Evolutionary conservation across 1,284 basidiomycete genomes (phyloP), one percentile per base, ranked within the genome.

Genomic region (Apiotrichum domesticum): DNA sequence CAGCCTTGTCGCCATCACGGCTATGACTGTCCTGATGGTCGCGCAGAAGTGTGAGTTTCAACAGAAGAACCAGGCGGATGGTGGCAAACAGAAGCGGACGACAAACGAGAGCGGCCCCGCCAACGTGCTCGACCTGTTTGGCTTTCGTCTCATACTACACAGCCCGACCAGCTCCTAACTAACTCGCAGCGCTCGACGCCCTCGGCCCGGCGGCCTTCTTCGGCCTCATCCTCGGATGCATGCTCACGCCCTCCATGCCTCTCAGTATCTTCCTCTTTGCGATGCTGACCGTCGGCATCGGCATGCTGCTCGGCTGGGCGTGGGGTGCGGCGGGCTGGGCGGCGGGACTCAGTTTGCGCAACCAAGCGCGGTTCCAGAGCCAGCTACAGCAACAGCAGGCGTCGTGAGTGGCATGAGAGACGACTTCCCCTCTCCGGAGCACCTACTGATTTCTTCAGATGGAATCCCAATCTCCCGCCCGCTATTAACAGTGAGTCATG

Each of bases 241-340:
- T 78, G 61, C 51, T 74, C 6, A 71, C 77, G 6, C 74, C 77
- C 1, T 65, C 47, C 7, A 67, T 77, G 62, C 70, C 76, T 0
- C 15, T 73, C 21, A 63, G 65, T 14, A 53, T 77, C 3, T 75
- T 69, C 63, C 29, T 74, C 15, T 68, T 77, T 49, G 79, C 76
- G 7, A 76, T 82, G 6, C 58, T 77, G 4, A 83, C 81, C 1
- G 65, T 87, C 21, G 67, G 82, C 2, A 21, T 83, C 56, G 87
- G 88, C 0, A 79, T 87, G 73, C 73, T 81, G 1, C 51, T 87
- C 4, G 88, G 88, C 7, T 90, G 88, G 88, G 88, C 83, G 0
- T 82, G 86, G 78, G 85, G 85, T 4, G 80, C 78, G 40, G 87
- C 86, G 1, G 84, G 82, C 0, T 88, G 88, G 85, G 84, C 82